Evolutionary conservation across 805 yeast species (phyloP), one percentile per base, ranked within the genome.

Genomic region (Myxozyma mucilagina): DNA sequence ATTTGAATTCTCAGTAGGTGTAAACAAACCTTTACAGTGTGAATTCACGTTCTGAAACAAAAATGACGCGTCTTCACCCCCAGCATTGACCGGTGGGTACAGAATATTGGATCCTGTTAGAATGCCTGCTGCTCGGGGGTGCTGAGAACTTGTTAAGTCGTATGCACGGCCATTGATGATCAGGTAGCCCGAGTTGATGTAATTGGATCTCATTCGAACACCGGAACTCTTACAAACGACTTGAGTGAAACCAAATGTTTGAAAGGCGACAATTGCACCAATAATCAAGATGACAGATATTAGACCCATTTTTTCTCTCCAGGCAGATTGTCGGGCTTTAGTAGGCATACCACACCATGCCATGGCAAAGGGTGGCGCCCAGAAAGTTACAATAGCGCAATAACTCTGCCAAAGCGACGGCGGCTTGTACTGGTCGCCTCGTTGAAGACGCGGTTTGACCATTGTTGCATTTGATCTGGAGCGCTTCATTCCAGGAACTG

Each of bases 231-330:
- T 72, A 74, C 99, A 94, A 14, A 91, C 96, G 0, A 96, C 82
- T 68, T 82, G 82, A 9, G 97, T 88, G 75, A 93, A 81, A 0
- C 98, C 98, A 76, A 93, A 93, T 1, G 97, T 90, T 67, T 93
- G 78, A 72, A 80, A 94, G 0, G 96, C 97, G 43, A 91, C 87
- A 55, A 87, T 73, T 0, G 89, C 84, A 57, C 94, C 97, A 49
- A 89, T 76, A 67, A 82, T 81, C 18, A 87, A 65, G 68, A 93
- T 91, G 57, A 91, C 80, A 0, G 94, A 81, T 47, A 93, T 79
- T 47, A 94, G 79, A 1, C 90, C 98, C 57, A 92, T 87, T 71
- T 93, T 93, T 71, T 94, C 99, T 71, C 99, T 82, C 99, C 99
- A 94, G 0, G 98, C 98, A 79, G 85, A 84, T 72, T 92, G 97